Evolutionary conservation across 768 basidiomycete species (phyloP), one percentile per base, ranked within the genome.

Genomic region (Leccinum aurantiacum): DNA sequence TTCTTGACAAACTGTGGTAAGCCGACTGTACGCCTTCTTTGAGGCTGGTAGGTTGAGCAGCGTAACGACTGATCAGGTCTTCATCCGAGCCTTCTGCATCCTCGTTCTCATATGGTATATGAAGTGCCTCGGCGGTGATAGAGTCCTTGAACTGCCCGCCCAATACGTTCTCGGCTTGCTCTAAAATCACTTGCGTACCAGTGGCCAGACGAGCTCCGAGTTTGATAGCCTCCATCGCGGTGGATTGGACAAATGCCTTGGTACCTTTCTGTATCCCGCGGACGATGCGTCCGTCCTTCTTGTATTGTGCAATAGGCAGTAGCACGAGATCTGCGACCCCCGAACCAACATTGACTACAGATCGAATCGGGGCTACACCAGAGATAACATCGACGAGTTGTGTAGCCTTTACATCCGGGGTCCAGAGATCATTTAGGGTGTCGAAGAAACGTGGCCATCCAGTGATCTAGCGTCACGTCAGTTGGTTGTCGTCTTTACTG

Each of bases 341-440:
- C 17, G 94, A 93, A 13, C 97, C 97, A 55, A 98, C 95, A 63
- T 98, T 98, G 66, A 99, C 96, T 62, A 98, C 83, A 0, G 95
- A 98, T 17, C 95, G 90, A 62, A 99, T 95, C 1, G 97, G 97
- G 11, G 95, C 84, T 3, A 98, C 94, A 6, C 97, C 97, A 24
- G 95, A 95, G 56, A 99, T 91, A 53, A 99, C 92, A 63, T 98
- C 96, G 15, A 93, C 93, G 11, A 99, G 84, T 70, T 99, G 97
- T 9, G 97, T 98, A 13, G 97, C 95, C 73, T 98, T 98, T 55
- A 99, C 97, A 73, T 99, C 97, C 4, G 97, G 97, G 1, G 97
- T 98, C 97, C 97, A 99, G 25, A 98, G 78, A 68, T 98, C 96
- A 66, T 98, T 97, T n/a, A 99, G 78, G 48, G 91, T 83, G 64